A percentile compares a stretch with the other conserved stretches of the same genome.
Evolutionary conservation across 2,329 filamentous ascomycete species (phyloP).

Genomic region (Pseudocercospora cruenta): DNA sequence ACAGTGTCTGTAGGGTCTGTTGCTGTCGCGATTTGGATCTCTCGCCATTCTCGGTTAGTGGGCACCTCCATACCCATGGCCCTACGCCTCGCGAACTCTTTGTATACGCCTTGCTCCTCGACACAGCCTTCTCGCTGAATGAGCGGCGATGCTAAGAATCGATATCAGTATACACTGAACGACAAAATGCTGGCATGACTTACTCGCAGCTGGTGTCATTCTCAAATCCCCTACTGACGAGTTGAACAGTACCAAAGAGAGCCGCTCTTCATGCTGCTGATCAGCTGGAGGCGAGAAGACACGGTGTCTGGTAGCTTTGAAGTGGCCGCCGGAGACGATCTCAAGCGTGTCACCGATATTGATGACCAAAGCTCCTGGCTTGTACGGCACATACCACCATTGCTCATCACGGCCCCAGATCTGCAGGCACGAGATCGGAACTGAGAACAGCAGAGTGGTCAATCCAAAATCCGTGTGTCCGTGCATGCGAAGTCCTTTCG

Average conservation of each 20-base stretch:
- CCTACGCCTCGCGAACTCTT: slow-evolving; percentile 51
- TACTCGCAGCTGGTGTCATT: slow-evolving; percentile 45
- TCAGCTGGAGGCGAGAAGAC: slow-evolving; percentile 53
- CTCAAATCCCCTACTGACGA: slow-evolving; percentile 50
- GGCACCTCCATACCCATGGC: slow-evolving; percentile 48
- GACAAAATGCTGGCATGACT: no score
- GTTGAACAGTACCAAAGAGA: slow-evolving; percentile 44
- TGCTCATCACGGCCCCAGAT: slow-evolving; percentile 40
- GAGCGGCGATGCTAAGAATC: slow-evolving; percentile 36
- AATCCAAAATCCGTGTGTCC: slow-evolving; percentile 47
- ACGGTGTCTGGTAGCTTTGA: slow-evolving; percentile 54
- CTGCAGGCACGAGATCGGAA: slow-evolving; percentile 44
- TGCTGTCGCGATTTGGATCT: slow-evolving; percentile 48
- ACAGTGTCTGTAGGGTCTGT: no score
- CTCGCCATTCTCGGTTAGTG: slow-evolving; percentile 54
- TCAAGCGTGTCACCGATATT: slow-evolving; percentile 46
- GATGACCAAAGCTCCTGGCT: slow-evolving; percentile 44
- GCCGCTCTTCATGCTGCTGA: slow-evolving; percentile 45
- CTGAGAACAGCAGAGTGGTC: slow-evolving; percentile 47
- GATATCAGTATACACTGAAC: no score
- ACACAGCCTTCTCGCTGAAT: slow-evolving; percentile 51
- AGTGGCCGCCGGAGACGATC: slow-evolving; percentile 44
- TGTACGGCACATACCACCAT: slow-evolving; percentile 45
- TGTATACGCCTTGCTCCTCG: slow-evolving; percentile 48
- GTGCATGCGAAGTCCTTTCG: slow-evolving; percentile 38